These are phyloP conservation scores for Diaporthe sp. DNA, from an alignment of 2,329 filamentous ascomycete species.

Conservation along the genomic window DNA sequence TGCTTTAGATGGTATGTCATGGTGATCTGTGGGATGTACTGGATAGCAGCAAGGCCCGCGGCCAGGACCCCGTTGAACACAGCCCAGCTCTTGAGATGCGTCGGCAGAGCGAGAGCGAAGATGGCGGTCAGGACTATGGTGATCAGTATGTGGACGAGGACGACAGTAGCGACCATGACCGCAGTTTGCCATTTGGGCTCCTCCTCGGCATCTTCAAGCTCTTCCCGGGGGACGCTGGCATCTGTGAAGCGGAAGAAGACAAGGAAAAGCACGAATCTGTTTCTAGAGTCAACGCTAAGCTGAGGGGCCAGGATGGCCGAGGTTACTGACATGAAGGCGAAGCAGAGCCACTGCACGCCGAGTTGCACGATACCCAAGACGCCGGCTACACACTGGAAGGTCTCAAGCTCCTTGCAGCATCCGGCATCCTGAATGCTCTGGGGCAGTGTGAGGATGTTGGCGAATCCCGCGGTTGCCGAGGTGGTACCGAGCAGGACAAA, in stretches of 20 bases:
- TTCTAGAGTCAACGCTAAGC: not conserved
- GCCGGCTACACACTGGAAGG: slow-evolving; percentile 87
- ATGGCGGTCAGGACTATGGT: slow-evolving; percentile 78
- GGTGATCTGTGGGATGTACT: slow-evolving; percentile 96
- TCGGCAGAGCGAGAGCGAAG: slow-evolving; percentile 74
- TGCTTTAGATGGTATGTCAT: slow-evolving; percentile 89
- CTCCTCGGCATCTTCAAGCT: slow-evolving; percentile 59
- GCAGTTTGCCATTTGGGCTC: slow-evolving; percentile 84
- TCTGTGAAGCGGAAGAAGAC: slow-evolving; percentile 86
- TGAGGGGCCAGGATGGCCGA: not conserved
- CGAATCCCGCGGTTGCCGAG: slow-evolving; percentile 88
- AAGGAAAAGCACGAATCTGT: slow-evolving; percentile 90
- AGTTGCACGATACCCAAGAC: slow-evolving; percentile 92
- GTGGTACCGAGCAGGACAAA: slow-evolving; percentile 96
- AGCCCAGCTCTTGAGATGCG: slow-evolving; percentile 82
- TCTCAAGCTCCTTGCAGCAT: slow-evolving; percentile 87
- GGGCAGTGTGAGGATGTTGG: slow-evolving; percentile 92
- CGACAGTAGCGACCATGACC: slow-evolving; percentile 78
- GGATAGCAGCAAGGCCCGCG: slow-evolving; percentile 83
- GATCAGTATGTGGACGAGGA: slow-evolving; percentile 81
- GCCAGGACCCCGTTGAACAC: slow-evolving; percentile 87
- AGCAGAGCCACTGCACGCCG: slow-evolving; percentile 91
- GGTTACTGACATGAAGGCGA: slow-evolving; percentile 84
- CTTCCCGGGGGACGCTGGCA: slow-evolving; percentile 63
- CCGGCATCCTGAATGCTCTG: slow-evolving; percentile 84